Conservation (phyloP, 139 green algal genomes). For the Chlorella sp. region DNA sequence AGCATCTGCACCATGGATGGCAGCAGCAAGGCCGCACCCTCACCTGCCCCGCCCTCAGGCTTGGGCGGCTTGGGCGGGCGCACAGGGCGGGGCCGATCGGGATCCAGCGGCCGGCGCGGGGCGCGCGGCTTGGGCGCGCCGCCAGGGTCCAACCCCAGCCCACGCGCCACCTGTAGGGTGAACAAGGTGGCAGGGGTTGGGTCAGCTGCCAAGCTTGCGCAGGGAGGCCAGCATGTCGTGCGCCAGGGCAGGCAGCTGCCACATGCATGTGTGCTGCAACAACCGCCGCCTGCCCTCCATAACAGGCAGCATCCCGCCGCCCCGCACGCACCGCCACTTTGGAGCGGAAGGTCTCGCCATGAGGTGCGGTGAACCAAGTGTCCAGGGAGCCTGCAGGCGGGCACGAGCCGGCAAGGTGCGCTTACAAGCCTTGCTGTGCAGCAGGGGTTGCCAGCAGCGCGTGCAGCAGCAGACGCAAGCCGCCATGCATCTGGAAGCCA, state of each 20-base stretch:
- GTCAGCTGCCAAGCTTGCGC: too few relatives aligned
- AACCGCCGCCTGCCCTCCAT: neutral
- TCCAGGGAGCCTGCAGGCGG: slow-evolving; percentile 28
- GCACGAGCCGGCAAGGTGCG: too few relatives aligned
- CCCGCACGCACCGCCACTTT: slow-evolving; percentile 38
- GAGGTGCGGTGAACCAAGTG: slow-evolving; percentile 40
- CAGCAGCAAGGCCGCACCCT: too few relatives aligned
- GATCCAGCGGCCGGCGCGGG: neutral
- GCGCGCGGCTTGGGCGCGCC: slow-evolving; percentile 7
- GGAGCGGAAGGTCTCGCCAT: slow-evolving; percentile 37
- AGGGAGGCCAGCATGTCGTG: too few relatives aligned
- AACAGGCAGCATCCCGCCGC: too few relatives aligned
- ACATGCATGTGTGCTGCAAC: neutral
- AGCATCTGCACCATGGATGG: too few relatives aligned
- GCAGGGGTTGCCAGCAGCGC: too few relatives aligned
- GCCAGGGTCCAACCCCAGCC: slow-evolving; percentile 16
- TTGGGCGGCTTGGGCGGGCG: slow-evolving; percentile 18
- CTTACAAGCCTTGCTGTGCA: too few relatives aligned
- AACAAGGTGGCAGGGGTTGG: too few relatives aligned
- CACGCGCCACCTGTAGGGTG: slow-evolving; percentile 14
- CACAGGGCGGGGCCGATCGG: neutral
- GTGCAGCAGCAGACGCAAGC: too few relatives aligned
- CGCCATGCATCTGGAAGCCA: too few relatives aligned
- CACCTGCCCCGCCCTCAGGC: neutral
- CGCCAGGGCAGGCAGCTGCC: too few relatives aligned